These are phyloP conservation scores for Erigeron canadensis DNA, from an alignment of 129 eudicot genomes.

Conservation along the genomic window DNA sequence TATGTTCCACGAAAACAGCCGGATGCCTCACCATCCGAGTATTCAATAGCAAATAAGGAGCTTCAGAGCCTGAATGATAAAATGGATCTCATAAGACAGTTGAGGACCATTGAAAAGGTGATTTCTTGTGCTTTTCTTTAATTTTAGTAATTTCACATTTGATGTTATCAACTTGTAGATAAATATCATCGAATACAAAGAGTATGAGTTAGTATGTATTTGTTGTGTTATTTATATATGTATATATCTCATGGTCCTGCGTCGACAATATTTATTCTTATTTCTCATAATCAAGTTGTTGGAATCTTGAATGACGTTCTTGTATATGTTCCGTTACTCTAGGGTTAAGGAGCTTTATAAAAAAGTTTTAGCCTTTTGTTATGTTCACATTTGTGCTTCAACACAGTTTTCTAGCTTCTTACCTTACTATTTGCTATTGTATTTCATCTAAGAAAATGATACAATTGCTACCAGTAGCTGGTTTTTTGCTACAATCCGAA, in stretches of 20 bases:
- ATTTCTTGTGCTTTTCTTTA: constrained; percentile 4
- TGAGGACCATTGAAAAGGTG: constrained; percentile 85
- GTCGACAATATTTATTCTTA: neutral
- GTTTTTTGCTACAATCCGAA: too few relatives aligned
- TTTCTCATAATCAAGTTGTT: neutral
- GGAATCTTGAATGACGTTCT: too few relatives aligned
- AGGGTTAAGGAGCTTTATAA: too few relatives aligned
- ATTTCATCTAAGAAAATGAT: too few relatives aligned
- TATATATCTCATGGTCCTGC: too few relatives aligned
- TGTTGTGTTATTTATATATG: neutral
- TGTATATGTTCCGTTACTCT: too few relatives aligned
- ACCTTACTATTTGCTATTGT: too few relatives aligned
- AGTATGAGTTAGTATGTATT: neutral
- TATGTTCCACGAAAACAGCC: constrained; percentile 67
- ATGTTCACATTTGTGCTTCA: too few relatives aligned
- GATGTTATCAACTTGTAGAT: neutral
- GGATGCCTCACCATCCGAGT: constrained; percentile 68
- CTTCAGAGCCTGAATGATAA: constrained; percentile 59
- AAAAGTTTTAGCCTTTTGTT: too few relatives aligned
- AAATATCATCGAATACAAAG: neutral
- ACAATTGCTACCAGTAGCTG: too few relatives aligned
- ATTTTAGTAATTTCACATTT: neutral
- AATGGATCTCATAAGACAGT: constrained; percentile 57
- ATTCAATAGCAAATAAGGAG: constrained; percentile 85
- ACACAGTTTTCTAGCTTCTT: too few relatives aligned